phyloP scores from a whole-genome alignment of 2,329 filamentous ascomycete species.

The Claviceps sp. region DNA sequence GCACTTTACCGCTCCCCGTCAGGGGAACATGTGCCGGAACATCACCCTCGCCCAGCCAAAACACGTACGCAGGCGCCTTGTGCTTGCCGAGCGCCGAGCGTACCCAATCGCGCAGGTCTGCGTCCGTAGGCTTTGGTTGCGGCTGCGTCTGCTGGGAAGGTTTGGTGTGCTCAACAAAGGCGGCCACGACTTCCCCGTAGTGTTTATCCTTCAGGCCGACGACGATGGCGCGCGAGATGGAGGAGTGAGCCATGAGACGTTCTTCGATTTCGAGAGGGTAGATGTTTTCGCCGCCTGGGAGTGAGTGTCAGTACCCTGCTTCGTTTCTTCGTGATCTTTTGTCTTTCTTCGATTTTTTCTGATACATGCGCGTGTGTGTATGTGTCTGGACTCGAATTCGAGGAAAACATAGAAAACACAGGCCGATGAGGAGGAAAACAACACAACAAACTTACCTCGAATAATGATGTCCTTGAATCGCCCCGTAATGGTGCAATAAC shows the following conservation, averaged over 20 bases:
- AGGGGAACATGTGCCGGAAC: slow-evolving; percentile 44
- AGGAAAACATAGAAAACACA: background rate
- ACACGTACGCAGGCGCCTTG: slow-evolving; percentile 60
- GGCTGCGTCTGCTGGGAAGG: slow-evolving; percentile 5
- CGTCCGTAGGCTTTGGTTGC: slow-evolving; percentile 16
- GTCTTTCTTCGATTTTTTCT: background rate
- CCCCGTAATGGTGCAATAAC: slow-evolving; percentile 61
- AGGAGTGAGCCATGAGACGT: slow-evolving; percentile 50
- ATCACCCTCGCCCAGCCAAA: slow-evolving; percentile 55
- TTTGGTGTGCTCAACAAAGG: slow-evolving; percentile 39
- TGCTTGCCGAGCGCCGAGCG: slow-evolving; percentile 47
- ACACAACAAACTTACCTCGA: slow-evolving; percentile 31
- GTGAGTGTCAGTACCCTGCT: background rate
- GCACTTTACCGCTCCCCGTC: slow-evolving; percentile 60
- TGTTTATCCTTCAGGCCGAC: slow-evolving; percentile 56
- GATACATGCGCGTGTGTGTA: background rate
- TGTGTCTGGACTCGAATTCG: background rate
- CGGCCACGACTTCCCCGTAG: slow-evolving; percentile 60
- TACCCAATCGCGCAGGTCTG: slow-evolving; percentile 50
- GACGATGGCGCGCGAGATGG: slow-evolving; percentile 51
- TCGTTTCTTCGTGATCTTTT: too few species aligned
- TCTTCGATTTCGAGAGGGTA: slow-evolving; percentile 68
- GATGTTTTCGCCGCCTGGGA: slow-evolving; percentile 53
- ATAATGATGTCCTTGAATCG: slow-evolving; percentile 74
- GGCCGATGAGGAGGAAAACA: too few species aligned